Percentiles rank a stretch among this genome's conserved stretches.
These are phyloP conservation scores for Prunus campanulata DNA, from an alignment of 306 rosid species.

Conservation along the genomic window DNA sequence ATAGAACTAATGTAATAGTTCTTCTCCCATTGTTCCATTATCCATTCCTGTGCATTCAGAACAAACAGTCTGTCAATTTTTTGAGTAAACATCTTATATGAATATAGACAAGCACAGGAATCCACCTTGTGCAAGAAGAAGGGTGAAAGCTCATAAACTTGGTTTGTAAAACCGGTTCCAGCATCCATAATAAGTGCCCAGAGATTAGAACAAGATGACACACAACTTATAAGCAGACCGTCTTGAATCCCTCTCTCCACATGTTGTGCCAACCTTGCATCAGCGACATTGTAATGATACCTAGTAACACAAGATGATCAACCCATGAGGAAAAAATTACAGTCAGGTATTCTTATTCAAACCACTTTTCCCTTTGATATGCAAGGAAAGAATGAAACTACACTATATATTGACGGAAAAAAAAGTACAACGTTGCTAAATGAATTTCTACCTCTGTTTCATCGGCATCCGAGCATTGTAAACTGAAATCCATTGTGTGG, in stretches of 20 bases:
- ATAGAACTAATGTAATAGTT: slow-evolving; percentile 61
- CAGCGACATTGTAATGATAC: slow-evolving; percentile 88
- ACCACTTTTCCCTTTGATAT: not conserved
- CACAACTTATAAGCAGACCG: slow-evolving; percentile 89
- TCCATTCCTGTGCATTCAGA: slow-evolving; percentile 48
- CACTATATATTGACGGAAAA: not conserved
- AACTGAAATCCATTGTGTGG: slow-evolving; percentile 91
- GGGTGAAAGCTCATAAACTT: slow-evolving; percentile 81
- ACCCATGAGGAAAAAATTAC: slow-evolving; percentile 13
- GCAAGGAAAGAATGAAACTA: not conserved
- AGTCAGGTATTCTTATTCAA: not conserved
- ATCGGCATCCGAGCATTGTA: slow-evolving; percentile 89
- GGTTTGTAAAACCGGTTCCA: slow-evolving; percentile 79
- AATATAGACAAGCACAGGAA: slow-evolving; percentile 13
- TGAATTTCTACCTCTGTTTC: slow-evolving; percentile 77
- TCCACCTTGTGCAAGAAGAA: slow-evolving; percentile 84
- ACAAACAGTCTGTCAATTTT: slow-evolving; percentile 5
- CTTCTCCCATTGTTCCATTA: slow-evolving; percentile 73
- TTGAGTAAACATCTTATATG: not conserved
- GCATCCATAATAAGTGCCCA: slow-evolving; percentile 99
- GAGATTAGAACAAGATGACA: slow-evolving; percentile 84
- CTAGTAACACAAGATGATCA: slow-evolving; percentile 37
- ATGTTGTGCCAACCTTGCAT: slow-evolving; percentile 79
- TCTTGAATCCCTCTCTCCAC: slow-evolving; percentile 94
- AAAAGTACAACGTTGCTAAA: not conserved